Evolutionary conservation across 805 yeast genomes (phyloP).

Genomic region (Kodamaea jinghongensis): DNA sequence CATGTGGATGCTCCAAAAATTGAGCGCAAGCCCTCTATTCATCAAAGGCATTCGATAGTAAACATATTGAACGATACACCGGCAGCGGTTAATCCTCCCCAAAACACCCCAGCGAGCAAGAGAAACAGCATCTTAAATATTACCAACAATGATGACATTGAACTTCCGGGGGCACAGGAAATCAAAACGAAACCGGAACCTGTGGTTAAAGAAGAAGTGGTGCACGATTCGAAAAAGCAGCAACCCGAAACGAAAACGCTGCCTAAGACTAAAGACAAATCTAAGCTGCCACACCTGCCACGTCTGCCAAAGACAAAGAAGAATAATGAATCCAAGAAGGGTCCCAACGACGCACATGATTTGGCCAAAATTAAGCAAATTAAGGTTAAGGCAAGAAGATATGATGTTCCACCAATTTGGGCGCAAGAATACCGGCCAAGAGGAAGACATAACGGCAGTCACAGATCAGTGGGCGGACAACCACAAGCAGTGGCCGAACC

Average conservation of each 20-base stretch:
- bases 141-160: slow-evolving; percentile 48
- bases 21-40: slow-evolving; percentile 8
- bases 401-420: slow-evolving; percentile 73
- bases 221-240: slow-evolving; percentile 24
- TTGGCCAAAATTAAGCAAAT: slow-evolving; percentile 23
- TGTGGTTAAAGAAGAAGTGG: slow-evolving; percentile 24
- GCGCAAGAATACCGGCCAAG: slow-evolving; percentile 60
- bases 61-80: slow-evolving; percentile 25
- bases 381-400: slow-evolving; percentile 55
- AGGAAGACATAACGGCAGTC: slow-evolving; percentile 7
- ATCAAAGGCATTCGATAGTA: slow-evolving; percentile 29
- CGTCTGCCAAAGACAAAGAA: slow-evolving; percentile 20
- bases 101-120: slow-evolving; percentile 5
- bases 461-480: background rate
- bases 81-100: background rate
- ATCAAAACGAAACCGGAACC: slow-evolving; percentile 20
- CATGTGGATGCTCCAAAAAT: background rate
- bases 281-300: slow-evolving; percentile 6
- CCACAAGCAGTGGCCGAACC: background rate
- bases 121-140: slow-evolving; percentile 26
- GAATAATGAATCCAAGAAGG: slow-evolving; percentile 14
- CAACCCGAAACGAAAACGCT: slow-evolving; percentile 16
- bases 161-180: slow-evolving; percentile 36
- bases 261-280: slow-evolving; percentile 22
- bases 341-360: no score